Evolutionary conservation across 2,329 filamentous ascomycete species (phyloP), one percentile per base, ranked within the genome.

Genomic region (Talaromyces sp.): DNA sequence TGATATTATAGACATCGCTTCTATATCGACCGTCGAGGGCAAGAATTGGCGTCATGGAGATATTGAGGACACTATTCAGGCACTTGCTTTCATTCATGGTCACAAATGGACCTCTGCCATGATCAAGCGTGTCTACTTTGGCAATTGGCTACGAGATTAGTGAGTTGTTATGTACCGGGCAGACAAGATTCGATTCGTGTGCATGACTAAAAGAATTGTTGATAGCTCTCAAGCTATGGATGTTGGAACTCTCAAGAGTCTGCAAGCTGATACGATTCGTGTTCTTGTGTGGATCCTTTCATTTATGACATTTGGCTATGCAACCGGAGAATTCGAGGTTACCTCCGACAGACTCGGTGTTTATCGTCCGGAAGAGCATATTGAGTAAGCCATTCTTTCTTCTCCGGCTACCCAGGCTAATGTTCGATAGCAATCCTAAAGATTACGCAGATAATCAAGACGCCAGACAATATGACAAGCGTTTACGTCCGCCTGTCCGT

Each of bases 391-490:
- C 39, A 3, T 39, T 33, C 56, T 1, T 6, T 7, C 14, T 33
- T 27, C 19, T 10, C 19, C 37, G 13, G 22, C 3, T 35, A 43
- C 6, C 11, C 22, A 31, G 13, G 56, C 56, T 59, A 33, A 45
- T 59, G 4, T 52, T 62, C 16, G 11, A 31, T 60, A 81, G 79
- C 73, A 95, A 94, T 75, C 91, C 91, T 9, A 89, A 91, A 68
- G 90, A 90, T 68, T 96, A 97, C 74, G 92, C 91, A 57, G 93
- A 98, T 71, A 91, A 92, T 70, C 73, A 86, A 68, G 95, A 99
- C 79, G 95, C 95, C 5, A 87, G 92, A 67, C 86, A 90, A 71
- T 78, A 70, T 72, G 95, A 98, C 75, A 80, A 84, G 43, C 89
- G 95, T 31, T 86, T 98, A 8, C 89, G 95, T 60, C 90, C 88